Base-by-base conservation (phyloP, 371 early-diverging fungal genomes). In the Mortierella sp. region DNA sequence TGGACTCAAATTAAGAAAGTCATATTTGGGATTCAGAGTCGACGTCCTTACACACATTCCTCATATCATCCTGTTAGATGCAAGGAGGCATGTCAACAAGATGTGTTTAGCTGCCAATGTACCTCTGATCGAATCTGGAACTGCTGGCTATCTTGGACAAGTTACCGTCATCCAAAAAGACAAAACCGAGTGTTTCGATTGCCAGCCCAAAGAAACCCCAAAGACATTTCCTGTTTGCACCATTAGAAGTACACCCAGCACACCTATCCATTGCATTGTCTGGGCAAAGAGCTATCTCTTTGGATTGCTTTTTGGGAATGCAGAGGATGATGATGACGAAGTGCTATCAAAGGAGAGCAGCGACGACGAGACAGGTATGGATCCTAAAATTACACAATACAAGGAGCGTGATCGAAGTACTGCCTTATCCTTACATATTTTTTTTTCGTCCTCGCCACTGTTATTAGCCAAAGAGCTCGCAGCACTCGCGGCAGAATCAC, bases 181-280 rank as follows among this genome's bases (percentile, higher is more conserved):
- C 57, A 66, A 75, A 6, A 94, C 94, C 8, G 99, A 99, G 78
- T 99, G 99, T 87, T 99, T 97, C 87, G 99, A 98, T 70, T 99
- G 99, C 84, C 92, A 94, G 40, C 97, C 97, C 55, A 96, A 97
- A 76, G 91, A 94, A 2, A 94, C 94, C 66, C 95, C 92, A 39
- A 95, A 90, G 57, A 94, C 97, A 0, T 97, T 91, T 66, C 96
- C 99, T 11, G 96, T 99, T 1, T 99, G 99, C 83, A 99, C 99
- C 4, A 98, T 99, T 74, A 91, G 99, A 59, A 93, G 95, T 49
- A 99, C 97, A 5, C 99, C 99, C 0, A 94, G 92, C 55, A 91
- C 92, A 32, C 98, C 99, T 14, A 96, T 99, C 51, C 99, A 99
- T 85, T 99, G 99, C 74, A 96, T 99, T 64, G 98, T 98, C 28